Conservation (phyloP, 495 filamentous ascomycete genomes). For the Cairneyella variabilis region DNA sequence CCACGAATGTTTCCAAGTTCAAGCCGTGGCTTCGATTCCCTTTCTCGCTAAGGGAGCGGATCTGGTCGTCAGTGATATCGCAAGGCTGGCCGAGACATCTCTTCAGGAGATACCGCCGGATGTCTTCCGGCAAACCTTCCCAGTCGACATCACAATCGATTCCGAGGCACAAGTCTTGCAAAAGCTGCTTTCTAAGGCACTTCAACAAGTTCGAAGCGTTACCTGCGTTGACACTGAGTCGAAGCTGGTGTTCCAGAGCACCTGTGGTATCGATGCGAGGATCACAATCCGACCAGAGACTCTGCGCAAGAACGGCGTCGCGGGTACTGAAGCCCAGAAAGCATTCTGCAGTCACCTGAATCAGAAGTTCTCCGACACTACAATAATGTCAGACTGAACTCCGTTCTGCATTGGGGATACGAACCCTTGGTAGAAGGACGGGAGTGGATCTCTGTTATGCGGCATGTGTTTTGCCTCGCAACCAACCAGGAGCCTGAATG, state of each 20-base stretch:
- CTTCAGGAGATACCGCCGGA: not conserved
- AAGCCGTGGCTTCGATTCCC: not conserved
- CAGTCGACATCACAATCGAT: not conserved
- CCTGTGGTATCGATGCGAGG: not conserved
- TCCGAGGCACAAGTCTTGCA: conserved; percentile 3
- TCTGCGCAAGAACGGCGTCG: conserved; percentile 44
- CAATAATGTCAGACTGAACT: not conserved
- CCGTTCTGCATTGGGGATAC: not conserved
- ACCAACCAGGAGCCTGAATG: not conserved
- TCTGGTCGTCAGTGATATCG: not conserved
- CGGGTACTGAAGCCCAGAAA: conserved; percentile 45
- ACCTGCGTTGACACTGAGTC: not conserved
- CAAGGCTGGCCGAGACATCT: not conserved
- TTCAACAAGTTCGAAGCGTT: not conserved
- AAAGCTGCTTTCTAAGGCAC: not conserved
- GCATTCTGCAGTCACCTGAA: conserved; percentile 48
- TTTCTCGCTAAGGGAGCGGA: not conserved
- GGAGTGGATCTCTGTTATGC: not conserved
- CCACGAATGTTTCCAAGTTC: not conserved
- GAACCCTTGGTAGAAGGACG: not conserved
- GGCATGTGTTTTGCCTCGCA: not conserved
- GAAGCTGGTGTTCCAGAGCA: not conserved
- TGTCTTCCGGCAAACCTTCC: not conserved
- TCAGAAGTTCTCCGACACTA: conserved; percentile 45
- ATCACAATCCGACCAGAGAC: conserved; percentile 34